Evolutionary conservation across 768 basidiomycete species (phyloP), one percentile per base, ranked within the genome.

Genomic region (Chlorophyllum brunneum): DNA sequence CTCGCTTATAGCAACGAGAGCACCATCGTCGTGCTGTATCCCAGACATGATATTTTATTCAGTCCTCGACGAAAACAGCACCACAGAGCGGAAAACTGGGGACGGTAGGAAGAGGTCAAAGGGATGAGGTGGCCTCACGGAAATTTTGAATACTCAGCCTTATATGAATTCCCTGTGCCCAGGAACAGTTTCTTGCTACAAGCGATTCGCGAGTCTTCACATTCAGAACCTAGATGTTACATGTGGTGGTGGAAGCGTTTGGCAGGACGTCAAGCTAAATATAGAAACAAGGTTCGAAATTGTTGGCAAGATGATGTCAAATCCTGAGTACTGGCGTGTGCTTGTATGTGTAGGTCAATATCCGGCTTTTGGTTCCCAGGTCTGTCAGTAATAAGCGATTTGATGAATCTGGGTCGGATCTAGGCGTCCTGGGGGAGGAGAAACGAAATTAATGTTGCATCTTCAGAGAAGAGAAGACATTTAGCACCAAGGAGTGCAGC

Each of bases 1-100:
- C 33, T 55, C 53, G 37, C 58, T 54, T 20, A 54, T 37, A 16
- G 59, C 59, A 15, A 50, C 60, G 23, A 54, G 30, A 5, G 48
- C 55, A 15, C 51, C 39, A 7, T 45, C 42, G 13, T 53, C 51
- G 24, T 46, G 36, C 37, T 53, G 51, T 27, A 45, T 27, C 5
- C 36, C 43, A 18, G 44, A 11, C 51, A 46, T 53, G 18, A n/a
- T 18, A 24, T 46, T 46, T 9, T 3, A n/a, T 37, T 29, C 29
- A 13, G 7, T 40, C 8, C 18, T 27, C 29, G 11, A 16, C 38
- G n/a, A 30, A 24, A 22, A 15, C 39, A 27, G 33, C 11, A 24
- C 6, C 30, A 3, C 5, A 22, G 27, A 24, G 27, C n/a, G 22
- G 22, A 27, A 30, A 20, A 31, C 24, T 15, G 20, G 20, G 4